phyloP scores from a whole-genome alignment of 768 basidiomycete species.

The Tephrocybe sp. region DNA sequence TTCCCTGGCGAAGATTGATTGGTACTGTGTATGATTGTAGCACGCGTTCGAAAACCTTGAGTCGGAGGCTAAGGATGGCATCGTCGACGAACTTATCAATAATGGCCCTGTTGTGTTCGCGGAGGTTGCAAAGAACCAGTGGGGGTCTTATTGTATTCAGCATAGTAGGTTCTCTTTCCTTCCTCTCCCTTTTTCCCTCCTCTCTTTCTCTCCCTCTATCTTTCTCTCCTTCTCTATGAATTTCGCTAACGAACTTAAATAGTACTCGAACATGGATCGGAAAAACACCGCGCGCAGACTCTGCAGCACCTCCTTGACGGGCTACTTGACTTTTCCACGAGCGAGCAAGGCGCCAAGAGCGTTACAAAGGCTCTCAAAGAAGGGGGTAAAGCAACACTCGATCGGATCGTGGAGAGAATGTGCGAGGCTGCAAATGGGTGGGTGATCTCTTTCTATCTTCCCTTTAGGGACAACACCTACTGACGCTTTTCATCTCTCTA shows the following conservation, averaged over 20 bases:
- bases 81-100: conserved; percentile 80
- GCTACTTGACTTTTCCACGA: conserved; percentile 77
- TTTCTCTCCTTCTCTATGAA: too few species aligned
- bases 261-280: conserved; percentile 87
- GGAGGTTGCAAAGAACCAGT: conserved; percentile 83
- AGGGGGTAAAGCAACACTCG: conserved; percentile 74
- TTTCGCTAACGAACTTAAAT: too few species aligned
- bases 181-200: background rate
- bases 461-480: background rate
- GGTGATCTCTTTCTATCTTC: conserved; percentile 7
- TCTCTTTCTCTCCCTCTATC: background rate
- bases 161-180: conserved; percentile 57
- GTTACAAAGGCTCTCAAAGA: conserved; percentile 87
- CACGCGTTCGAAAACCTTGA: conserved; percentile 88
- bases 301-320: conserved; percentile 76
- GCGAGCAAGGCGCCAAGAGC: conserved; percentile 86
- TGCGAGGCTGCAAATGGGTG: conserved; percentile 86
- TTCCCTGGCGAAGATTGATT: background rate
- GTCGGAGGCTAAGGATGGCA: conserved; percentile 80
- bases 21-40: conserved; percentile 29
- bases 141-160: conserved; percentile 87
- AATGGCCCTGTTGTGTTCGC: conserved; percentile 66
- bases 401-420: conserved; percentile 76
- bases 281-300: conserved; percentile 71
- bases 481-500: conserved; percentile 7